Evolutionary conservation across 352 stramenopile species (phyloP).

Genomic region (Phytophthora pluvialis): DNA sequence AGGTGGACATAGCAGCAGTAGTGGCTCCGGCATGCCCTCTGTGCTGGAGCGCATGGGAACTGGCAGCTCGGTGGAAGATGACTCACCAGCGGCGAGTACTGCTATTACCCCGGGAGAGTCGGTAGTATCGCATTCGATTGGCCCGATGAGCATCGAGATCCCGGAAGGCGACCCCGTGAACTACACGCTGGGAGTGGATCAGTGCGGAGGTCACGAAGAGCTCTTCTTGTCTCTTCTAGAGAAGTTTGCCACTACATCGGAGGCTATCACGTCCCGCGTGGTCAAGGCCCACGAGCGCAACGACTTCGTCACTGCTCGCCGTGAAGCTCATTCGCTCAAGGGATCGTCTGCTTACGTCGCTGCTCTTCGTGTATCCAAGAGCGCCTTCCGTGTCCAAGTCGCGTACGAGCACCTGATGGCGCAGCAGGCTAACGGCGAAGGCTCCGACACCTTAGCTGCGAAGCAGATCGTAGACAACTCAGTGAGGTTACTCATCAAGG

Average conservation of each 20-base stretch:
- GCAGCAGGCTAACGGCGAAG: conserved; percentile 35
- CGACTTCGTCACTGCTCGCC: conserved; percentile 55
- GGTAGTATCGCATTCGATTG: conserved; percentile 17
- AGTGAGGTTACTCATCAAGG: conserved; percentile 52
- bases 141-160: conserved; percentile 58
- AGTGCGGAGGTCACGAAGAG: conserved; percentile 74
- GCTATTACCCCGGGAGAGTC: not conserved
- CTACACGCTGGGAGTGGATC: conserved; percentile 71
- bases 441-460: conserved; percentile 25
- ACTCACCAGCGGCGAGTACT: not conserved
- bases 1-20: conserved; percentile 20
- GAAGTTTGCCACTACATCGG: conserved; percentile 61
- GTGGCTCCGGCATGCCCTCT: conserved; percentile 27
- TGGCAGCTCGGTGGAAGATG: conserved; percentile 23
- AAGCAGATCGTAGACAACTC: conserved; percentile 51
- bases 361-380: conserved; percentile 72
- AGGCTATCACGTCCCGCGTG: conserved; percentile 54
- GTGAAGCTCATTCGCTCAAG: conserved; percentile 80
- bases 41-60: conserved; percentile 38
- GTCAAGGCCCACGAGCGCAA: conserved; percentile 47
- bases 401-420: conserved; percentile 58
- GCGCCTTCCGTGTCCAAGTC: conserved; percentile 76
- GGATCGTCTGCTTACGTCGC: conserved; percentile 80
- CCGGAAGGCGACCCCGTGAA: conserved; percentile 79
- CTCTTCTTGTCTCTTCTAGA: conserved; percentile 79